Conservation (phyloP, 306 rosid genomes). For the Spatholobus suberectus region DNA sequence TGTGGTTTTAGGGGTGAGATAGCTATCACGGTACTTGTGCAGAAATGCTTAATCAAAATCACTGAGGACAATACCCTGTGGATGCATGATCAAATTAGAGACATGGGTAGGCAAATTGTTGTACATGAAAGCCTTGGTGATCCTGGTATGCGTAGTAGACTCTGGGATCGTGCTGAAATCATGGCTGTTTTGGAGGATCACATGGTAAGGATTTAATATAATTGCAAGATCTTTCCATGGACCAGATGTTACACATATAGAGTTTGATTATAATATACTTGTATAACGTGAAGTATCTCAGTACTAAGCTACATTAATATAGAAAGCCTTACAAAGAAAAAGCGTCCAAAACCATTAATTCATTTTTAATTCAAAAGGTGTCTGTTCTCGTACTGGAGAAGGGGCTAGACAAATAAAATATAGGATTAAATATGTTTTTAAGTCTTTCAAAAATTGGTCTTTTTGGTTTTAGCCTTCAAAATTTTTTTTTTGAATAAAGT, state of each 20-base stretch:
- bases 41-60: slow-evolving; percentile 64
- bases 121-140: slow-evolving; percentile 34
- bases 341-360: not conserved
- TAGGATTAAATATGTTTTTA: no score
- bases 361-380: slow-evolving; percentile 6
- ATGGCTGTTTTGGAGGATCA: slow-evolving; percentile 49
- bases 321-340: slow-evolving; percentile 4
- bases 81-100: slow-evolving; percentile 81
- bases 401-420: not conserved
- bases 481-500: no score
- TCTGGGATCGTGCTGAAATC: slow-evolving; percentile 66
- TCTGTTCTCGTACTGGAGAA: not conserved
- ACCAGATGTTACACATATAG: not conserved
- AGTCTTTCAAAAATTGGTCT: no score
- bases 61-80: slow-evolving; percentile 42
- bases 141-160: slow-evolving; percentile 61
- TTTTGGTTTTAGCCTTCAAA: no score
- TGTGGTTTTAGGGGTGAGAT: slow-evolving; percentile 66
- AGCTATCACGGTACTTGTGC: slow-evolving; percentile 43
- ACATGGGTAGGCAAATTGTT: slow-evolving; percentile 76
- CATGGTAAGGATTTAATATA: slow-evolving; percentile 45
- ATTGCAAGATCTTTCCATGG: not conserved
- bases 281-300: not conserved
- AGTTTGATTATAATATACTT: not conserved
- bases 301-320: not conserved